Conservation (phyloP, 345 rosid genomes). For the Limnanthes douglasii region DNA sequence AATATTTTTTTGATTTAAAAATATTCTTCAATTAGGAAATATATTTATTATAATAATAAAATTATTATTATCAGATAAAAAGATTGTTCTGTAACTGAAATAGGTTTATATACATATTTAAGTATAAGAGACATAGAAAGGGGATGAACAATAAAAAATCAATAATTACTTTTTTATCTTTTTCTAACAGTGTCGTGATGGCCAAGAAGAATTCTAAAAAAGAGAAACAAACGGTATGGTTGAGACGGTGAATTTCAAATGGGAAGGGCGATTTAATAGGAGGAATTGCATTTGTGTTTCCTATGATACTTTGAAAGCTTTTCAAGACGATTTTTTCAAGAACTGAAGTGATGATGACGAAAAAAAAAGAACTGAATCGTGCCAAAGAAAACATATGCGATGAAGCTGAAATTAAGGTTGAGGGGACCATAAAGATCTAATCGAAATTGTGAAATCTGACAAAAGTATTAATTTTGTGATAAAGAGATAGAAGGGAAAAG, state of each 20-base stretch:
- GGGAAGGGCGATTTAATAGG: conserved; percentile 37
- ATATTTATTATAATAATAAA: too few relatives aligned
- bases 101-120: too few relatives aligned
- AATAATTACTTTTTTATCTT: too few relatives aligned
- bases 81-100: too few relatives aligned
- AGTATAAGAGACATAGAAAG: too few relatives aligned
- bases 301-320: conserved; percentile 62
- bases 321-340: conserved; percentile 74
- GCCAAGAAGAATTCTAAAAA: conserved; percentile 60
- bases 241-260: conserved; percentile 37
- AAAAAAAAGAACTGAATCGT: conserved; percentile 6
- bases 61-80: too few relatives aligned
- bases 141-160: too few relatives aligned
- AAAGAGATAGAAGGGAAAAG: conserved; percentile 67
- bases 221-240: conserved; percentile 19
- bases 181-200: conserved; percentile 71
- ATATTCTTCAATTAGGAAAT: too few relatives aligned
- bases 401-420: conserved; percentile 15
- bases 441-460: conserved; percentile 9
- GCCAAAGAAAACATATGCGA: conserved; percentile 8
- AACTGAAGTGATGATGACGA: conserved; percentile 12
- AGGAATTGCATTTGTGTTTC: conserved; percentile 74
- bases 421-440: conserved; percentile 6
- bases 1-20: too few relatives aligned
- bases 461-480: conserved; percentile 21